phyloP scores from a whole-genome alignment of 345 rosid genomes.

The Gynandropsis gynandra region DNA sequence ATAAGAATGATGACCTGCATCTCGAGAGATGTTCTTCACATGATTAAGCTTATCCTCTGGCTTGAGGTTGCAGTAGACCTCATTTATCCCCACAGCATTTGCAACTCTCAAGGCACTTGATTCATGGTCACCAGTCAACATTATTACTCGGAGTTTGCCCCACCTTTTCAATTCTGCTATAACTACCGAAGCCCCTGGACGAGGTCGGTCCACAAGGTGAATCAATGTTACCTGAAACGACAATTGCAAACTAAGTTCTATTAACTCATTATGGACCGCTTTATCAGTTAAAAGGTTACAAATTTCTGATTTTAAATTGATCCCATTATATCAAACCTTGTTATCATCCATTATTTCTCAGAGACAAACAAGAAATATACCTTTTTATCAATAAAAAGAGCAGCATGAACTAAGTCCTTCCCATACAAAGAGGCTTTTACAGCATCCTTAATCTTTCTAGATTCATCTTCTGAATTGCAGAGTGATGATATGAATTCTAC shows the following conservation, averaged over 20 bases:
- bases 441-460: slow-evolving; percentile 69
- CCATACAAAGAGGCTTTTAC: slow-evolving; percentile 76
- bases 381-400: slow-evolving; percentile 84
- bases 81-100: slow-evolving; percentile 70
- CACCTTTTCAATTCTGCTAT: slow-evolving; percentile 50
- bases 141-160: slow-evolving; percentile 67
- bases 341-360: too few relatives aligned
- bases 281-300: slow-evolving; percentile 8
- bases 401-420: slow-evolving; percentile 83
- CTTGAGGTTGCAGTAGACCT: slow-evolving; percentile 75
- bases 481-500: slow-evolving; percentile 83
- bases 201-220: slow-evolving; percentile 95
- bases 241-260: slow-evolving; percentile 10
- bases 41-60: slow-evolving; percentile 91
- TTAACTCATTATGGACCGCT: not conserved
- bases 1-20: slow-evolving; percentile 46
- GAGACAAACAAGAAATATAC: slow-evolving; percentile 33
- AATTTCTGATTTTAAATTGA: slow-evolving; percentile 1
- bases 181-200: slow-evolving; percentile 72
- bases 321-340: too few relatives aligned
- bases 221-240: slow-evolving; percentile 67
- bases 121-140: slow-evolving; percentile 92
- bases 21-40: slow-evolving; percentile 64
- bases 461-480: slow-evolving; percentile 65
- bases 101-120: slow-evolving; percentile 97